Evolutionary conservation across 1,139 yeast genomes (phyloP), one percentile per base, ranked within the genome.

Genomic region (Blastobotrys indianensis): DNA sequence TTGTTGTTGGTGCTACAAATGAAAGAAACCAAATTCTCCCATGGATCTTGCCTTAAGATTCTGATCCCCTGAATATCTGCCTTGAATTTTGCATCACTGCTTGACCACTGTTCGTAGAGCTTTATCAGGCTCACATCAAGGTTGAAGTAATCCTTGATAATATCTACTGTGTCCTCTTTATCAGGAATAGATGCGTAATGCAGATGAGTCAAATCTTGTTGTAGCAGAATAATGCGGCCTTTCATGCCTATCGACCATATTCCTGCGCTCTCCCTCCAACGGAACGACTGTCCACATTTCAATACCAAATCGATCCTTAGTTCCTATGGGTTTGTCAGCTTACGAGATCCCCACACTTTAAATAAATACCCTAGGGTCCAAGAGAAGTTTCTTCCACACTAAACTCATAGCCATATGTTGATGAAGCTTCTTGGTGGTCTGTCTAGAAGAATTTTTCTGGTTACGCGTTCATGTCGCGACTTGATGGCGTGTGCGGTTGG

Each of bases 1-100:
- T 92, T 94, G 65, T 92, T 92, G 64, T 92, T 92, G n/a, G 95
- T 82, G 3, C 96, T 86, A 64, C 98, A 92, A 17, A 92, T 94
- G 56, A 92, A 92, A 2, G 94, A 84, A 16, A 92, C 68, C 40
- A 87, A 69, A 37, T 94, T 87, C 59, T 94, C 98, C 97, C 97
- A 92, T 0, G 98, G 98, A 54, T 90, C 96, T 63, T 92, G 97
- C 42, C 90, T 73, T 29, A 90, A 73, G 49, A 88, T 85, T 34
- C 97, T 69, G 25, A 90, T 81, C 0, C 98, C 98, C 2, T 71
- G 69, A 47, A 80, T 78, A 23, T 66, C 64, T 2, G 64, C 59
- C 48, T 64, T 57, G 63, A 77, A 76, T 41, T 74, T 65, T 20
- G 70, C 51, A 61, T 88, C 95, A 10, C 66, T 72, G 1, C 51